Evolutionary conservation across 1,284 basidiomycete genomes (phyloP), one percentile per base, ranked within the genome.

Genomic region (Quambalaria eucalypti): DNA sequence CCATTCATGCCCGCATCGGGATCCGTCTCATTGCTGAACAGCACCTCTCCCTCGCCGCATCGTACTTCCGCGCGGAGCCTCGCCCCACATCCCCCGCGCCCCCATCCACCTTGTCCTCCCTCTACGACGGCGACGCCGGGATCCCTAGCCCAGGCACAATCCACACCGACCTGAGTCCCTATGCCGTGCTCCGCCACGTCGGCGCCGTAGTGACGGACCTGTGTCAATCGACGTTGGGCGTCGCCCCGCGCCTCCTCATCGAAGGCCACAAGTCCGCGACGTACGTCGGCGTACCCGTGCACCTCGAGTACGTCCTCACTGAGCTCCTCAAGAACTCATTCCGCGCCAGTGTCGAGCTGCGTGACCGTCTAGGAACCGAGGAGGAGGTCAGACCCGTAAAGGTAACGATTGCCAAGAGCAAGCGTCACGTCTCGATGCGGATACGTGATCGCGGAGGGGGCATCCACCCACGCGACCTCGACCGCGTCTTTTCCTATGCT

Each of bases 11-110:
- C 65, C 84, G 90, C 42, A 90, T 92, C 55, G 87, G 87, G 29
- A 85, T 92, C 28, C 85, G 90, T 19, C 79, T 93, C 51, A 90
- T 92, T 61, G 90, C 89, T 40, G 90, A 93, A 73, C 90, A 93
- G 71, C 90, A 93, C 71, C 85, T 93, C 38, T 85, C 88, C 1
- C 79, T 92, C 21, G 60, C 64, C 0, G 16, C 42, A 23, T 23
- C n/a, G 16, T 46, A 46, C 25, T 46, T 46, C 21, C n/a, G 25
- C n/a, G 12, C 12, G 12, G 21, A 26, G 25, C 44, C 14, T 19
- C 42, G 19, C 31, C n/a, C n/a, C 29, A 60, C 25, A 39, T 61
- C 7, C n/a, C 38, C 16, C 31, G 50, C 28, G 50, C 57, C 52
- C 48, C 39, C 23, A 7, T 67, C 47, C 50, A 54, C 55, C 58